Conservation (phyloP, 257 asterid genomes). For the Verbascum thapsus region DNA sequence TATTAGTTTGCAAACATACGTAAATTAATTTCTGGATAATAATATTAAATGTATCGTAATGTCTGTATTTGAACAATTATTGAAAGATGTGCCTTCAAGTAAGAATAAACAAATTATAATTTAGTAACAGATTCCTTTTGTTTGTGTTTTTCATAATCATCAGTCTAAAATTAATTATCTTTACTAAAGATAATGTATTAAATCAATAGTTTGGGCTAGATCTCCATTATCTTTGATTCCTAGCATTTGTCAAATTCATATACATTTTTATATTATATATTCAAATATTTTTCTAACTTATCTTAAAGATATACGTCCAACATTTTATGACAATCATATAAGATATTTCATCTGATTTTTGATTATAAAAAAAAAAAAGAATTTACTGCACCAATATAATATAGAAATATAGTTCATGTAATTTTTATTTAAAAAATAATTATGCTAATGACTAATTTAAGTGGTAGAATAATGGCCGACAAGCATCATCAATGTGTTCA, state of each 20-base stretch:
- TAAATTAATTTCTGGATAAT: conserved; percentile 1
- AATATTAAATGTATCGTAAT: not conserved
- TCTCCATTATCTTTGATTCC: conserved; percentile 15
- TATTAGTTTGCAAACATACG: not conserved
- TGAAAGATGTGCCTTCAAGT: conserved; percentile 9
- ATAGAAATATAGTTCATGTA: not conserved
- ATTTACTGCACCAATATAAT: too few species aligned
- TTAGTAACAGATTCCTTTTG: not conserved
- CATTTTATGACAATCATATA: too few species aligned
- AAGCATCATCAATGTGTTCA: conserved; percentile 52
- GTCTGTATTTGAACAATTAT: conserved; percentile 17
- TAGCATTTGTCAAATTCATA: conserved; percentile 10
- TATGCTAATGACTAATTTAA: conserved; percentile 22
- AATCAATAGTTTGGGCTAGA: conserved; percentile 16
- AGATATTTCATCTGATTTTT: too few species aligned
- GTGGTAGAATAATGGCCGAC: conserved; percentile 55
- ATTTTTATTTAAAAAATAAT: not conserved
- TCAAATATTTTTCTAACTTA: too few species aligned
- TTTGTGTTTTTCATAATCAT: conserved; percentile 4
- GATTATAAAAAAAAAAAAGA: too few species aligned
- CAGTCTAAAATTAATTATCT: not conserved
- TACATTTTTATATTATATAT: too few species aligned
- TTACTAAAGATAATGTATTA: not conserved
- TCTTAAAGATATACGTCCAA: too few species aligned
- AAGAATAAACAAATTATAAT: conserved; percentile 2